Evolutionary conservation across 306 rosid genomes (phyloP), one percentile per base, ranked within the genome.

Genomic region (Canavalia ensiformis): DNA sequence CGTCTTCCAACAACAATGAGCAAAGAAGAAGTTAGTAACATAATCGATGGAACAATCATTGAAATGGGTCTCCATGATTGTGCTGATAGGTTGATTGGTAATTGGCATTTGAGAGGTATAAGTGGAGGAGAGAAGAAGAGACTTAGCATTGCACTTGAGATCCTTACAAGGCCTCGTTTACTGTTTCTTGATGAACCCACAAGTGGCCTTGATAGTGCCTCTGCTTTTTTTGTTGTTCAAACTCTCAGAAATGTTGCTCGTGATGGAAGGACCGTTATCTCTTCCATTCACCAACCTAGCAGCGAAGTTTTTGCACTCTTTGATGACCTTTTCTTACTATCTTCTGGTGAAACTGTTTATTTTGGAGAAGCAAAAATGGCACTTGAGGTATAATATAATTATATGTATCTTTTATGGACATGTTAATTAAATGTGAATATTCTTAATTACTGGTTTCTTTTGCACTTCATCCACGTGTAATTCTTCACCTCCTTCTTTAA

Each of bases 1-100:
- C 86, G 97, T 69, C 94, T 93, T 81, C 94, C 97, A 10, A 79
- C 85, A 1, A 31, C 68, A 25, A 86, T 84, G 91, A 39, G 74
- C 33, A 81, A 82, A 87, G 96, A 89, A 76, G 96, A 91, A 74
- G 31, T 93, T 5, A 13, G 7, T 6, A 71, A 69, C 76, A 81
- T 93, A 31, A 77, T 93, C 3, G 96, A 93, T 4, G 97, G 90
- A 72, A 91, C 96, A 68, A 87, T 93, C 84, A 83, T 83, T 55
- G 97, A 93, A 84, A 91, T 93, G 97, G 97, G 97, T n/a, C 97
- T 93, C 30, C 90, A 88, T 41, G 97, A 93, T 25, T 93, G 97
- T 18, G 94, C 94, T 4, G 94, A 93, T 80, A 81, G 88, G 34
- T 57, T 89, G 34, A 88, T 93, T 70, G 97, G 97, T 41, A 93